Percentiles rank a stretch among this genome's conserved stretches.
Conservation (phyloP, 2,329 filamentous ascomycete species). For the Cyphellophora attinorum region DNA sequence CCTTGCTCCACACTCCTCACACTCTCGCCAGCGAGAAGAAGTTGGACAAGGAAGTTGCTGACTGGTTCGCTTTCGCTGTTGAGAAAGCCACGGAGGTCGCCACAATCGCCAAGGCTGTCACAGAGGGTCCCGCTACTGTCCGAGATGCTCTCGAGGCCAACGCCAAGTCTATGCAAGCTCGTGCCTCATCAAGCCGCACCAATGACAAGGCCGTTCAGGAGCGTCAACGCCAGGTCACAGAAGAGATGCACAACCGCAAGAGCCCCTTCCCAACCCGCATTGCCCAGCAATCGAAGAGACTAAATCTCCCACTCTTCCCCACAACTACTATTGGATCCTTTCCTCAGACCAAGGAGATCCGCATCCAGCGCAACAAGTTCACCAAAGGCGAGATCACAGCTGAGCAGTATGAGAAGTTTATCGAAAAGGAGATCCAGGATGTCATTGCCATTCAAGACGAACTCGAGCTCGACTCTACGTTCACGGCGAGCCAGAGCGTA, state of each 20-base stretch:
- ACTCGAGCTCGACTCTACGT: slow-evolving; percentile 92
- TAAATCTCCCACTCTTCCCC: slow-evolving; percentile 92
- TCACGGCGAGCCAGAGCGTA: slow-evolving; percentile 98
- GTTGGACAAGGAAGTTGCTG: slow-evolving; percentile 80
- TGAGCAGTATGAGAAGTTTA: slow-evolving; percentile 95
- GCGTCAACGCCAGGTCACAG: slow-evolving; percentile 77
- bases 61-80: slow-evolving; percentile 97
- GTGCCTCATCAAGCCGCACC: slow-evolving; percentile 85
- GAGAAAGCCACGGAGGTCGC: slow-evolving; percentile 91
- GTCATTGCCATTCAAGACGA: slow-evolving; percentile 97
- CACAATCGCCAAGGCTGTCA: slow-evolving; percentile 93
- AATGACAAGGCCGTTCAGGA: slow-evolving; percentile 98
- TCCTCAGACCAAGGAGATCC: slow-evolving; percentile 99
- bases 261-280: slow-evolving; percentile 80
- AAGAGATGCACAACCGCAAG: slow-evolving; percentile 84
- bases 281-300: slow-evolving; percentile 77
- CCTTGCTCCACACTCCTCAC: slow-evolving; percentile 96
- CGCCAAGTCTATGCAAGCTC: slow-evolving; percentile 84
- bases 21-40: slow-evolving; percentile 98
- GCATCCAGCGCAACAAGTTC: slow-evolving; percentile 92
- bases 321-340: slow-evolving; percentile 99
- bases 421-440: slow-evolving; percentile 95
- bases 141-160: slow-evolving; percentile 89
- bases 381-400: slow-evolving; percentile 95
- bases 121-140: slow-evolving; percentile 79